phyloP scores from a whole-genome alignment of 2,329 filamentous ascomycete species.

The Sordariomycetes sp. region DNA sequence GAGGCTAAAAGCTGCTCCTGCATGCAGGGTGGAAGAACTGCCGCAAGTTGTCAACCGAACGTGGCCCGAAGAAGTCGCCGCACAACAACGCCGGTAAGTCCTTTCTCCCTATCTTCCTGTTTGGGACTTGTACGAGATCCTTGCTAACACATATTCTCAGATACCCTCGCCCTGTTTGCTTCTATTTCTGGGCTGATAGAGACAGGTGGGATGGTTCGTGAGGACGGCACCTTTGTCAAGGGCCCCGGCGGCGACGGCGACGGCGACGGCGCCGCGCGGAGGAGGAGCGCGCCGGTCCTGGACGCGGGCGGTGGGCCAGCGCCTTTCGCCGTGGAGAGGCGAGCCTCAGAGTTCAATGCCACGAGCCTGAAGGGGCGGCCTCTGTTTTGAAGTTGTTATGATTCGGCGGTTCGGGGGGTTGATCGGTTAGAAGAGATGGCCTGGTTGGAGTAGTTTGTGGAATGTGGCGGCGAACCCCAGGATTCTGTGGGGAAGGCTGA shows the following conservation, averaged over 20 bases:
- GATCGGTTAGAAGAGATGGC: not conserved
- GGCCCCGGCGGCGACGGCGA: too few relatives aligned
- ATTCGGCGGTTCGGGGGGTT: not conserved
- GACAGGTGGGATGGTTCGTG: too few relatives aligned
- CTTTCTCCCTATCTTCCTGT: not conserved
- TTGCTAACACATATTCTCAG: not conserved
- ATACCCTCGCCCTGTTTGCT: not conserved
- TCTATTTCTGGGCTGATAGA: too few relatives aligned
- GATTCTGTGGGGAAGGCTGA: not conserved
- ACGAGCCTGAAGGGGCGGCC: not conserved
- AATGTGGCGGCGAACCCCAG: too few relatives aligned
- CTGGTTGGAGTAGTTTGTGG: not conserved
- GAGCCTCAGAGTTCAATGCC: not conserved
- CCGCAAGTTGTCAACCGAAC: not conserved
- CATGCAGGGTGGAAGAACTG: not conserved
- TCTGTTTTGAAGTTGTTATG: not conserved
- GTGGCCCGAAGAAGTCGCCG: not conserved
- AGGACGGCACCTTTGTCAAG: too few relatives aligned
- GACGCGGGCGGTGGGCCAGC: too few relatives aligned
- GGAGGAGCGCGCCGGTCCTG: too few relatives aligned
- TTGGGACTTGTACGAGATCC: too few relatives aligned
- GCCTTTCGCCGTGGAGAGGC: not conserved
- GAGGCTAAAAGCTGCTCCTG: too few relatives aligned
- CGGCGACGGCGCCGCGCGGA: too few relatives aligned
- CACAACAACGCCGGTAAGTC: not conserved